Evolutionary conservation across 2,329 filamentous ascomycete genomes (phyloP), one percentile per base, ranked within the genome.

Genomic region (Monilinia polystroma): DNA sequence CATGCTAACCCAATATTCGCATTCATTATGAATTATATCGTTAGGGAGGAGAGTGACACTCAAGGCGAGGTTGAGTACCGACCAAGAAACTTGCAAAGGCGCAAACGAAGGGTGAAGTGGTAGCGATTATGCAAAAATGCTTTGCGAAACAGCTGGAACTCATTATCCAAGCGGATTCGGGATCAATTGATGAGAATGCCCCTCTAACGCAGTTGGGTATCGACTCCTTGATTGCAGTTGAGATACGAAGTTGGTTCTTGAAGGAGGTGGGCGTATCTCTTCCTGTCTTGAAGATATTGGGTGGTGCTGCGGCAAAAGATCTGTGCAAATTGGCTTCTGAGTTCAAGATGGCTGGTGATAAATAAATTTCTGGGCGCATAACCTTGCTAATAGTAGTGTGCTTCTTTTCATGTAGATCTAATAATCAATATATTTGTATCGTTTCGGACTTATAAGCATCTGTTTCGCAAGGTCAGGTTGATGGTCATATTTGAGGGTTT

Each of bases 211-310:
- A 65, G 3, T 29, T 66, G 29, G 66, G 83, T 1, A 80, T 84
- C 8, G 83, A 85, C 74, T 84, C 81, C 0, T 77, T 85, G 16
- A 79, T 84, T 8, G 83, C 82, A 1, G 81, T 84, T 35, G 81
- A 80, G 11, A 75, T 84, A 4, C 78, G 82, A 23, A 83, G 79
- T 69, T 84, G 82, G 82, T 75, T 84, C 1, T 72, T 78, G 11
- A 74, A 76, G 53, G 78, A 79, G 67, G 78, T 78, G 23, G 77
- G 76, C 2, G 79, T 79, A 1, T 76, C 81, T 55, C 71, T 84
- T 2, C 43, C 57, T 10, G 64, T 66, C 6, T 54, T 66, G 41
- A 63, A 66, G 38, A 58, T 66, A 51, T 63, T 68, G 35, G 53
- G 67, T 32, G 60, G 60, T 11, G 60, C 51, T 16, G 18, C 56